phyloP scores from a whole-genome alignment of 179 eudicot genomes.

The Actinidia polygama region DNA sequence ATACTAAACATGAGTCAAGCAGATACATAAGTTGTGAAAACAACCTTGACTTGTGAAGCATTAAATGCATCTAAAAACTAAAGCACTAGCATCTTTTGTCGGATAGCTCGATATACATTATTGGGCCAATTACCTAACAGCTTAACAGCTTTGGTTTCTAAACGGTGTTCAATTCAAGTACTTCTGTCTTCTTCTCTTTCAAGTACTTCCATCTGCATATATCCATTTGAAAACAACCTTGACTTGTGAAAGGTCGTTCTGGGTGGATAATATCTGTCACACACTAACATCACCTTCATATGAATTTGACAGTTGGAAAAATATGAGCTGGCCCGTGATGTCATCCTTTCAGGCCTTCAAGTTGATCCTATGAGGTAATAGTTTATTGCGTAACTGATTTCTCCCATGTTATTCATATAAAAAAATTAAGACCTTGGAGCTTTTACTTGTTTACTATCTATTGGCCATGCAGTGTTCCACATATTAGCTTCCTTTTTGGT shows the following conservation, averaged over 20 bases:
- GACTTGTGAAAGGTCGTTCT: not conserved
- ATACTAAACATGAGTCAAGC: not conserved
- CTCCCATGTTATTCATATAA: constrained; percentile 10
- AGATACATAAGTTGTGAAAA: not conserved
- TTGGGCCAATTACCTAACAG: too few species aligned
- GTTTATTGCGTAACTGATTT: not conserved
- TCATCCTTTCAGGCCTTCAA: constrained; percentile 78
- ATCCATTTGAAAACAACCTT: too few species aligned
- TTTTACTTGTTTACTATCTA: constrained; percentile 4
- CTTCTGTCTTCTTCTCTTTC: too few species aligned
- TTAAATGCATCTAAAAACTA: not conserved
- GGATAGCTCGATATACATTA: too few species aligned
- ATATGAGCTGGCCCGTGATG: constrained; percentile 76
- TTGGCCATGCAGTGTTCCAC: not conserved
- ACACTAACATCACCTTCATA: constrained; percentile 12
- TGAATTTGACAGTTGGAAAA: constrained; percentile 77
- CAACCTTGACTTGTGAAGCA: not conserved
- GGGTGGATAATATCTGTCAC: constrained; percentile 22
- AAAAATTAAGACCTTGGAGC: constrained; percentile 15
- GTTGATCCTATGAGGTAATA: constrained; percentile 84
- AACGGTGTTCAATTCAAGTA: too few species aligned
- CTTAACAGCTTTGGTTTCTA: too few species aligned
- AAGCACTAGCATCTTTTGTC: not conserved
- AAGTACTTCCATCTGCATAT: too few species aligned
- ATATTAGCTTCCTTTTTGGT: constrained; percentile 14